These are phyloP conservation scores for Asclepias syriaca DNA, from an alignment of 257 asterid species.

Conservation along the genomic window DNA sequence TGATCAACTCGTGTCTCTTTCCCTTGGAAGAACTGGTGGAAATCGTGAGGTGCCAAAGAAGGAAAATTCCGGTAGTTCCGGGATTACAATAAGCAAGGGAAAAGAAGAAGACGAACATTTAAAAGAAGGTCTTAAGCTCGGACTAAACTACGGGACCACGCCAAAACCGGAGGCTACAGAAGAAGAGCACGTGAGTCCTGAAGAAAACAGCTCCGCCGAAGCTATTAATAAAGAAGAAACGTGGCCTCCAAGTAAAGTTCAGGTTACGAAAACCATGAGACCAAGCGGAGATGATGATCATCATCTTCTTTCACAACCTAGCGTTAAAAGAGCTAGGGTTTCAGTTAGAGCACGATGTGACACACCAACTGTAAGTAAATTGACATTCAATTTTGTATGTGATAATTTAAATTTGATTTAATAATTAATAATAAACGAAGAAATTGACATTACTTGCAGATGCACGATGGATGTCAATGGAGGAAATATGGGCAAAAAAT, in stretches of 20 bases:
- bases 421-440: background rate
- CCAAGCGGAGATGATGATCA: slow-evolving; percentile 55
- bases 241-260: slow-evolving; percentile 29
- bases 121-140: slow-evolving; percentile 32
- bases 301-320: slow-evolving; percentile 33
- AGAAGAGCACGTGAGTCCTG: slow-evolving; percentile 12
- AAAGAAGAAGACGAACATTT: slow-evolving; percentile 6
- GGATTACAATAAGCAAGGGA: slow-evolving; percentile 8
- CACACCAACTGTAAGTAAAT: slow-evolving; percentile 57
- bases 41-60: slow-evolving; percentile 18
- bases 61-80: slow-evolving; percentile 13
- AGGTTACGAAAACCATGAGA: slow-evolving; percentile 30
- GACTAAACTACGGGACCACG: slow-evolving; percentile 19
- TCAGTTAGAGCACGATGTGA: slow-evolving; percentile 80
- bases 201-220: slow-evolving; percentile 13
- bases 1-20: slow-evolving; percentile 59
- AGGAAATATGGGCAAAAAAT: slow-evolving; percentile 91
- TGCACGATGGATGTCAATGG: slow-evolving; percentile 97
- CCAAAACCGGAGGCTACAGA: slow-evolving; percentile 8
- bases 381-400: no score
- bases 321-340: slow-evolving; percentile 74
- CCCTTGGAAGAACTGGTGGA: slow-evolving; percentile 52
- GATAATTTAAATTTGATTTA: no score
- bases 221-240: slow-evolving; percentile 26
- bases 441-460: slow-evolving; percentile 28